Conservation (phyloP, 768 basidiomycete species). For the Leccinum sublutescens region DNA sequence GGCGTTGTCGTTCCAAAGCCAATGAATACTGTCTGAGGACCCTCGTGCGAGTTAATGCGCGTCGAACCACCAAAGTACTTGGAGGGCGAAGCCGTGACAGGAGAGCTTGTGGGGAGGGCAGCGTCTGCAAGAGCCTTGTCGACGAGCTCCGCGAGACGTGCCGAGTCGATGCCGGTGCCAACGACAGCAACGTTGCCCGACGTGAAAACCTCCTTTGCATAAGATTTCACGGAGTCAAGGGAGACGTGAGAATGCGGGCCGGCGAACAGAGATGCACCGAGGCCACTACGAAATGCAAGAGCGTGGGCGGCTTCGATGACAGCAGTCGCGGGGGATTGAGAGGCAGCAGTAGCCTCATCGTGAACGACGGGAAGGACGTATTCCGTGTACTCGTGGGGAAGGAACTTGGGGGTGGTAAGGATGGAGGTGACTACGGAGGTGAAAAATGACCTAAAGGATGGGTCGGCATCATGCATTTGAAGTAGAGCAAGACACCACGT, state of each 20-base stretch:
- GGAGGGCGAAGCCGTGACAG: slow-evolving; percentile 27
- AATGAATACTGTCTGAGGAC: slow-evolving; percentile 76
- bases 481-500: slow-evolving; percentile 39
- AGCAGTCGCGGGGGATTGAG: slow-evolving; percentile 56
- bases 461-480: background rate
- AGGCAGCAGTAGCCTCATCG: slow-evolving; percentile 64
- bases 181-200: slow-evolving; percentile 82
- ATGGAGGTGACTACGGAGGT: slow-evolving; percentile 85
- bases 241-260: slow-evolving; percentile 63
- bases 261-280: slow-evolving; percentile 88
- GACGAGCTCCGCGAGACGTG: slow-evolving; percentile 67
- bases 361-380: slow-evolving; percentile 69
- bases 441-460: slow-evolving; percentile 69
- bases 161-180: slow-evolving; percentile 81
- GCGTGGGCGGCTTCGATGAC: slow-evolving; percentile 88
- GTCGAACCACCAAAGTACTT: slow-evolving; percentile 86
- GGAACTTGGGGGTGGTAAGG: slow-evolving; percentile 78
- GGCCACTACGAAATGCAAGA: slow-evolving; percentile 91
- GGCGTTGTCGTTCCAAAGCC: slow-evolving; percentile 77
- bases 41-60: slow-evolving; percentile 63
- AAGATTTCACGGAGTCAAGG: slow-evolving; percentile 68
- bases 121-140: slow-evolving; percentile 56
- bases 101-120: slow-evolving; percentile 35
- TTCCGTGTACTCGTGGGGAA: slow-evolving; percentile 74
- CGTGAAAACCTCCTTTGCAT: slow-evolving; percentile 69